phyloP scores from a whole-genome alignment of 2,329 filamentous ascomycete genomes.

The Calonectria multiphialidica region DNA sequence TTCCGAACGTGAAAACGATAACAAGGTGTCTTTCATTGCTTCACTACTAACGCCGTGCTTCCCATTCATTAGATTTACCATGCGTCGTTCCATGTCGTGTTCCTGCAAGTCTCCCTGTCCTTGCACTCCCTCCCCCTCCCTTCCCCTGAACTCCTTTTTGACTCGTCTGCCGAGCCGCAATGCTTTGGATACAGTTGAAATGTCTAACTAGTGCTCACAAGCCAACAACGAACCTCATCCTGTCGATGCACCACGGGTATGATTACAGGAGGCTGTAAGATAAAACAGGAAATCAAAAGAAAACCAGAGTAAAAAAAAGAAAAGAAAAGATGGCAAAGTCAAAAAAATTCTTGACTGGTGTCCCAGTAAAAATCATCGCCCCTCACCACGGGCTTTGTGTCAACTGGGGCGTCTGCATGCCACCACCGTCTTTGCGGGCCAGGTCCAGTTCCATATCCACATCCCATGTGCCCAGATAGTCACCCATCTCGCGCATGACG shows the following conservation, averaged over 20 bases:
- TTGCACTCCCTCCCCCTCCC: background rate
- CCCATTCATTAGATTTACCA: conserved; percentile 15
- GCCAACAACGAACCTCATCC: conserved; percentile 8
- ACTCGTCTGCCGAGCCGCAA: conserved; percentile 3
- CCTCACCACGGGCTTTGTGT: conserved; percentile 45
- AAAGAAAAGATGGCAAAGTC: background rate
- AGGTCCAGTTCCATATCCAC: conserved; percentile 51
- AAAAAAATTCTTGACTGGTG: background rate
- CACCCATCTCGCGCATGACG: conserved; percentile 51
- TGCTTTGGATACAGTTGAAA: conserved; percentile 2
- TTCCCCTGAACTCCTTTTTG: background rate
- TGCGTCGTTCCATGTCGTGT: conserved; percentile 22
- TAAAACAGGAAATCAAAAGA: background rate
- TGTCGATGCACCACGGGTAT: conserved; percentile 15
- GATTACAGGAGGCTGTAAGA: background rate
- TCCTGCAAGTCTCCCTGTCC: conserved; percentile 15
- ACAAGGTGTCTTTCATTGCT: conserved; percentile 36
- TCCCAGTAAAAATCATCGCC: background rate
- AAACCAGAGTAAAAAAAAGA: conserved; percentile 1
- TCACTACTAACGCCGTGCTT: conserved; percentile 9
- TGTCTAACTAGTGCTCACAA: conserved; percentile 14
- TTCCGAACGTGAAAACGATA: conserved; percentile 16
- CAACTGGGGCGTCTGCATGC: conserved; percentile 19
- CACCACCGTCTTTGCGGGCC: conserved; percentile 37
- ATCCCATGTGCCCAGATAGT: conserved; percentile 50